Evolutionary conservation across 2,329 filamentous ascomycete species (phyloP).

Genomic region (Exophiala xenobiotica): DNA sequence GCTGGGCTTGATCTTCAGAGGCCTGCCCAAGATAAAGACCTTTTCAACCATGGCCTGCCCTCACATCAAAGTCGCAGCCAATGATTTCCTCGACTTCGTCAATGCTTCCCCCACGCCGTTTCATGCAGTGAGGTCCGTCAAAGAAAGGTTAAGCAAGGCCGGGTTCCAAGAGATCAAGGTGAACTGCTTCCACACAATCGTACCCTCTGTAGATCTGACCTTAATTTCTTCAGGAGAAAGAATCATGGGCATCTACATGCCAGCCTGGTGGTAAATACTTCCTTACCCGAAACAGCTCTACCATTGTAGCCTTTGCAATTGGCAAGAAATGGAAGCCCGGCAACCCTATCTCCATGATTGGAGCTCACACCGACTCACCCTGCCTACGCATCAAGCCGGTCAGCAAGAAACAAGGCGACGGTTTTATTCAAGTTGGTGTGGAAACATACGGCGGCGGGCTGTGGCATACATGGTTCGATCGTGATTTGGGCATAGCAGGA

Average conservation of each 20-base stretch:
- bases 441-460: constrained; percentile 96
- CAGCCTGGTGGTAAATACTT: constrained; percentile 92
- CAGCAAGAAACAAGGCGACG: constrained; percentile 80
- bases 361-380: constrained; percentile 93
- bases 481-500: constrained; percentile 87
- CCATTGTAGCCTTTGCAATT: constrained; percentile 88
- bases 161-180: constrained; percentile 83
- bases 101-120: constrained; percentile 94
- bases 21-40: constrained; percentile 4
- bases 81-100: constrained; percentile 89
- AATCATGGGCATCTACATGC: constrained; percentile 78
- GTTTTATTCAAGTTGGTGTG: constrained; percentile 91
- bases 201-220: neutral
- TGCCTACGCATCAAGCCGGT: constrained; percentile 91
- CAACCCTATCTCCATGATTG: constrained; percentile 87
- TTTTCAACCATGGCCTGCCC: constrained; percentile 33
- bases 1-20: constrained; percentile 11
- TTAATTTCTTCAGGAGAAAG: constrained; percentile 62
- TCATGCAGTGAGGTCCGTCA: constrained; percentile 82
- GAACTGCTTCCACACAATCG: constrained; percentile 3
- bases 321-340: constrained; percentile 88
- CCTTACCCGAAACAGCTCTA: constrained; percentile 88
- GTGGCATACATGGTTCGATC: constrained; percentile 98
- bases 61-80: constrained; percentile 50
- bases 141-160: constrained; percentile 72